phyloP scores from a whole-genome alignment of 305 asterid species.

The Solanum hybrid region DNA sequence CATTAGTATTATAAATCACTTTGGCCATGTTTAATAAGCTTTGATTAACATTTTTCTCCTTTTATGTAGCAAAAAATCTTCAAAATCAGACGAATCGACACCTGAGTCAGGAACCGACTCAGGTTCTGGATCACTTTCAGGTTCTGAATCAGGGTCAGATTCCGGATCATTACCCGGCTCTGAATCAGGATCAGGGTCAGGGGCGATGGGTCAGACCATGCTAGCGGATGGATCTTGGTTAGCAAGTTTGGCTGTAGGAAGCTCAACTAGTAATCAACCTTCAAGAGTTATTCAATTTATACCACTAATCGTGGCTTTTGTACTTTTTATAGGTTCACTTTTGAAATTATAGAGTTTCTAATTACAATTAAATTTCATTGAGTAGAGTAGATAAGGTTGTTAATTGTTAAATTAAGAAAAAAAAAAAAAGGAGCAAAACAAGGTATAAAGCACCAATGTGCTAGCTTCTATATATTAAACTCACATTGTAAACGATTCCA shows the following conservation, averaged over 20 bases:
- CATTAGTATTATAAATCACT: not conserved
- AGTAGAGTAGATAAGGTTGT: not conserved
- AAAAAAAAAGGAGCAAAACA: not conserved
- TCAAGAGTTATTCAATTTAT: constrained; percentile 9
- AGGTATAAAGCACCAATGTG: not conserved
- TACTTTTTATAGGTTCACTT: constrained; percentile 14
- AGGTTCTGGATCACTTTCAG: not conserved
- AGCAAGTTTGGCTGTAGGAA: constrained; percentile 66
- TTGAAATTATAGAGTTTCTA: not conserved
- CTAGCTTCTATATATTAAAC: not conserved
- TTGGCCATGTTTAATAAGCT: not conserved
- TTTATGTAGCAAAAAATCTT: constrained; percentile 35
- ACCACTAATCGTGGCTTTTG: constrained; percentile 12
- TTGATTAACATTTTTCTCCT: not conserved
- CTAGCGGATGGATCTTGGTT: constrained; percentile 71
- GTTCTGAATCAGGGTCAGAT: not conserved
- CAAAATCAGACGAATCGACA: constrained; percentile 15
- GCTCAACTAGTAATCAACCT: constrained; percentile 21
- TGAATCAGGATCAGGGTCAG: constrained; percentile 21
- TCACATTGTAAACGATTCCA: constrained; percentile 1
- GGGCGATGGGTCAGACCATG: constrained; percentile 32
- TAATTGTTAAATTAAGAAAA: not conserved
- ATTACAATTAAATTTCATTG: not conserved
- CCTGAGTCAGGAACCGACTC: constrained; percentile 9
- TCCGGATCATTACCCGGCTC: not conserved